A percentile compares a stretch with the other conserved stretches of the same genome.
These are phyloP conservation scores for Trametes punicea DNA, from an alignment of 768 basidiomycete genomes.

Conservation along the genomic window DNA sequence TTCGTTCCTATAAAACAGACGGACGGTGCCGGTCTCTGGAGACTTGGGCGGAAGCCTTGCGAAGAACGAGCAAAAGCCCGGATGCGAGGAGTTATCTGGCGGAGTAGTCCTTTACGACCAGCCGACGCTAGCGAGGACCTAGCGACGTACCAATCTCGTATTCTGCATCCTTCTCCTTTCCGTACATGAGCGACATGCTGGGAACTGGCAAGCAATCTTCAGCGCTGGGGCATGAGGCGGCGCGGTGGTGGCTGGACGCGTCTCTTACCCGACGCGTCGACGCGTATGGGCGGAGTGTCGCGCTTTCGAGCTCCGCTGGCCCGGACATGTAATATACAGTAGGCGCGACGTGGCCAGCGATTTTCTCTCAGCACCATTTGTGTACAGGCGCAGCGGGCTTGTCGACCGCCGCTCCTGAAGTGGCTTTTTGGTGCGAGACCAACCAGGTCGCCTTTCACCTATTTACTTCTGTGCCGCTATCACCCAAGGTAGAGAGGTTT, in stretches of 20 bases:
- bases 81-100: constrained; percentile 62
- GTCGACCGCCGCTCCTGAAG: constrained; percentile 36
- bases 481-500: constrained; percentile 26
- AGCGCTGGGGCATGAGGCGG: neutral
- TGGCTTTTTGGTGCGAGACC: constrained; percentile 33
- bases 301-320: constrained; percentile 21
- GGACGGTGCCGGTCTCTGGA: constrained; percentile 73
- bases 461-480: constrained; percentile 28
- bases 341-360: neutral
- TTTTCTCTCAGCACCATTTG: constrained; percentile 25
- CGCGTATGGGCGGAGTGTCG: constrained; percentile 18
- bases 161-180: constrained; percentile 56
- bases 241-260: constrained; percentile 10
- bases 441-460: constrained; percentile 24
- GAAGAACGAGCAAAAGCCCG: constrained; percentile 77
- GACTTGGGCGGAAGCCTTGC: constrained; percentile 58
- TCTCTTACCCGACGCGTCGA: constrained; percentile 21
- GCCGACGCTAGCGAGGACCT: neutral
- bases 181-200: constrained; percentile 59
- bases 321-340: neutral
- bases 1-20: constrained; percentile 82
- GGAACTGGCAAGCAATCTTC: neutral
- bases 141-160: constrained; percentile 27
- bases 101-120: neutral
- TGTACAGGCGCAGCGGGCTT: constrained; percentile 36